Evolutionary conservation across 345 rosid genomes (phyloP).

Genomic region (Brassica nigra): DNA sequence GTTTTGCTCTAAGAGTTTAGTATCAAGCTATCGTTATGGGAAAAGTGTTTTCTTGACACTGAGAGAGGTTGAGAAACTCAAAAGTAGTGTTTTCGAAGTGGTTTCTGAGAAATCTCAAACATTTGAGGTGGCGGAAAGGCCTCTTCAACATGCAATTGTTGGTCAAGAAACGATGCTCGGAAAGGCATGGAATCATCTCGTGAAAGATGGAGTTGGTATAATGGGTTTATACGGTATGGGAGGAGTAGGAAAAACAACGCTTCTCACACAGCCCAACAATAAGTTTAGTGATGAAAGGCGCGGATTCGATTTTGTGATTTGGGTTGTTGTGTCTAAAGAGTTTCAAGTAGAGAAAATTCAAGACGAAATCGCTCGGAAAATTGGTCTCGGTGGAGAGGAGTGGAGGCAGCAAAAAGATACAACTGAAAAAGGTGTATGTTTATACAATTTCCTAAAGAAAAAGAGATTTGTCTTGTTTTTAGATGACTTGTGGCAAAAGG

Average conservation of each 20-base stretch:
- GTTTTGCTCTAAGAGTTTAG: neutral
- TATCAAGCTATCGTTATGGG: neutral
- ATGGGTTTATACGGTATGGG: constrained; percentile 30
- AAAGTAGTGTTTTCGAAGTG: neutral
- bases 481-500: constrained; percentile 33
- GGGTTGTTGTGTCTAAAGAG: constrained; percentile 12
- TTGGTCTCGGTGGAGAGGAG: neutral
- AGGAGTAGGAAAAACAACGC: neutral
- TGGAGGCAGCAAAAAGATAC: neutral
- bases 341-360: constrained; percentile 9
- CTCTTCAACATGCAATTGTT: neutral
- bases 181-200: constrained; percentile 3
- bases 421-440: neutral
- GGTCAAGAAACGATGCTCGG: constrained; percentile 15
- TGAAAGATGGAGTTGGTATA: neutral
- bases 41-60: neutral
- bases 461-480: constrained; percentile 25
- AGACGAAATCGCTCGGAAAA: constrained; percentile 5
- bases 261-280: neutral
- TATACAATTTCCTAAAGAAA: neutral
- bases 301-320: neutral
- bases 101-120: neutral
- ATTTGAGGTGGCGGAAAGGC: neutral
- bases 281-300: neutral
- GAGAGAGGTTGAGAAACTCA: neutral